These are phyloP conservation scores for Dipteronia sinensis DNA, from an alignment of 345 rosid species.

Conservation along the genomic window DNA sequence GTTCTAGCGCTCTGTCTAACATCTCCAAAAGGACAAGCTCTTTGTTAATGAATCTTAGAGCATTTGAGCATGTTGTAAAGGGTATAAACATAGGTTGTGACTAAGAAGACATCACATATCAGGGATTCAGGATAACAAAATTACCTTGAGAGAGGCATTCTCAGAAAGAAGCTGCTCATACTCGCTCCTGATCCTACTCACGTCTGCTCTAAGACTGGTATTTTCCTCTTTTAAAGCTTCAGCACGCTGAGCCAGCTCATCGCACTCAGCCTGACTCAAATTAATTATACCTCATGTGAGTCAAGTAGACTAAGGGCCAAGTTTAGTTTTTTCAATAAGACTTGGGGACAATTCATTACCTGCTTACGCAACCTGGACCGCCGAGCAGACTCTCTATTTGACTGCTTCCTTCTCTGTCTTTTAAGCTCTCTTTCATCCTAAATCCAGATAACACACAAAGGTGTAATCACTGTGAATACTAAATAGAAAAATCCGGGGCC, in stretches of 20 bases:
- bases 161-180: constrained; percentile 79
- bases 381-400: constrained; percentile 98
- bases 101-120: not conserved
- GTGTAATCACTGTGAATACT: not conserved
- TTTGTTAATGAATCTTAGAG: not conserved
- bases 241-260: constrained; percentile 89
- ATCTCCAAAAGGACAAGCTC: not conserved
- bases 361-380: constrained; percentile 96
- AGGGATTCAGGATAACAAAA: not conserved
- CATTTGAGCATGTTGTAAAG: not conserved
- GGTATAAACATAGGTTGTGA: not conserved
- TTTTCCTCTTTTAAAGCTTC: constrained; percentile 86
- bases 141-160: constrained; percentile 83
- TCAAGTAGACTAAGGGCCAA: not conserved
- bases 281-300: constrained; percentile 20
- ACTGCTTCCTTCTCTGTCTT: constrained; percentile 95
- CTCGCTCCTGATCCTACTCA: constrained; percentile 66
- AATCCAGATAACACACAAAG: constrained; percentile 11
- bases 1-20: not conserved
- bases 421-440: constrained; percentile 96
- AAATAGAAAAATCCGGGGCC: not conserved
- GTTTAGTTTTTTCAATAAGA: not conserved
- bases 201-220: constrained; percentile 79
- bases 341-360: constrained; percentile 45
- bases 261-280: constrained; percentile 91